Conservation (phyloP, 805 yeast genomes). For the Saccharomycopsis synnaedendra region DNA sequence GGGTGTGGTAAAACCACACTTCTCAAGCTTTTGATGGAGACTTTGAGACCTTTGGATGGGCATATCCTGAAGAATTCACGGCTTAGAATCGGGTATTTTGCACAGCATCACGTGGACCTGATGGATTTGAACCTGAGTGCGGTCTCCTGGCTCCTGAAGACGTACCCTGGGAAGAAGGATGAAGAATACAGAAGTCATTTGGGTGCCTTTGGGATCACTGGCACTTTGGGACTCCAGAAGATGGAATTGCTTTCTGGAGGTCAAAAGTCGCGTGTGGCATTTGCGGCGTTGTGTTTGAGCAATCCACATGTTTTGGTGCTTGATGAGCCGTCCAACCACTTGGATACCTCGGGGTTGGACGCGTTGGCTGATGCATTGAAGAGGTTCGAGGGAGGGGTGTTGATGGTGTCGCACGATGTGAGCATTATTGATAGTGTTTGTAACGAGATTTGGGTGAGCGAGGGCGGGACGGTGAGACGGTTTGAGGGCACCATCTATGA, state of each 20-base stretch:
- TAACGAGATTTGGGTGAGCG: conserved; percentile 93
- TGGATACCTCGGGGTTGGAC: conserved; percentile 96
- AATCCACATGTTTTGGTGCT: conserved; percentile 86
- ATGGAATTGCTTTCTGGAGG: conserved; percentile 91
- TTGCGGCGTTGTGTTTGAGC: conserved; percentile 84
- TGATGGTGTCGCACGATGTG: conserved; percentile 98
- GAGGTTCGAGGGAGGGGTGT: conserved; percentile 86
- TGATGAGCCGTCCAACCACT: conserved; percentile 97
- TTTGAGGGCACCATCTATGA: conserved; percentile 77
- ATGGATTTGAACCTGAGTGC: conserved; percentile 83
- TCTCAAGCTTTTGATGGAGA: conserved; percentile 76
- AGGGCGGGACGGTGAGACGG: conserved; percentile 65
- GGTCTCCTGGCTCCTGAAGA: conserved; percentile 85
- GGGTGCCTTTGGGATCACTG: conserved; percentile 96
- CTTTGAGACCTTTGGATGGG: conserved; percentile 65
- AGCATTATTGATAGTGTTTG: conserved; percentile 80
- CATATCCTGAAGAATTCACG: conserved; percentile 71
- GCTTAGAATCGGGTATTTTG: conserved; percentile 89
- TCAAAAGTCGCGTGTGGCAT: conserved; percentile 96
- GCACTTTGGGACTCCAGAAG: conserved; percentile 83
- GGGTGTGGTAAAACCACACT: conserved; percentile 99
- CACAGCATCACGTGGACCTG: conserved; percentile 97
- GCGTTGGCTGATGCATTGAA: conserved; percentile 85
- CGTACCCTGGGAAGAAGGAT: conserved; percentile 87
- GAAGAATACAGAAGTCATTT: conserved; percentile 95